These are phyloP conservation scores for Plasmodium yoelii DNA, from an alignment of 169 alveolate genomes.

Conservation along the genomic window DNA sequence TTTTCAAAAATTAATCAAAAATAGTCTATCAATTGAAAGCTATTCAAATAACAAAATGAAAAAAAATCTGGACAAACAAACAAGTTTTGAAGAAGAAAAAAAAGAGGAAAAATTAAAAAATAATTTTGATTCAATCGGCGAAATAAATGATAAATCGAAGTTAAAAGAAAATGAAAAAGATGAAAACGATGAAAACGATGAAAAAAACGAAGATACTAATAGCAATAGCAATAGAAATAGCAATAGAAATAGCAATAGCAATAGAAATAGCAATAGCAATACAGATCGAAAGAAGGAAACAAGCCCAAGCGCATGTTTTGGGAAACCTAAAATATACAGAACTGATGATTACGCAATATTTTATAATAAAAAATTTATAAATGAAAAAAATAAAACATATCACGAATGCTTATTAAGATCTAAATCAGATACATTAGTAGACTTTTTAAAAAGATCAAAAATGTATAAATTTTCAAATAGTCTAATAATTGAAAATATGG, in stretches of 20 bases:
- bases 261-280: neutral
- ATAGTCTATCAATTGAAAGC: too few relatives aligned
- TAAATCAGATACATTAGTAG: constrained; percentile 62
- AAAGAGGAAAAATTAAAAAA: neutral
- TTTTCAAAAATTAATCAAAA: neutral
- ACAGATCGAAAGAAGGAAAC: too few relatives aligned
- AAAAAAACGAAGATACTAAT: neutral
- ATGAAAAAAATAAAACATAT: constrained; percentile 50
- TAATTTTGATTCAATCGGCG: too few relatives aligned
- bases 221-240: neutral
- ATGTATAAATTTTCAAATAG: constrained; percentile 26
- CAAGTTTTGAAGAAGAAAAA: neutral
- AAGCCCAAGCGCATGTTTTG: constrained; percentile 23
- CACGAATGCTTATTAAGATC: constrained; percentile 59
- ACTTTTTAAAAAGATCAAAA: constrained; percentile 39
- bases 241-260: neutral
- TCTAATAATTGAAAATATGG: neutral
- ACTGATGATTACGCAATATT: constrained; percentile 61
- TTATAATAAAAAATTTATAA: constrained; percentile 37
- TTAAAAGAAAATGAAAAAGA: constrained; percentile 6
- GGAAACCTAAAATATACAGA: constrained; percentile 57
- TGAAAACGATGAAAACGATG: too few relatives aligned
- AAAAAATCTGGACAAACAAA: neutral
- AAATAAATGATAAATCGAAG: too few relatives aligned
- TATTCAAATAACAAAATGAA: neutral